phyloP scores from a whole-genome alignment of 2,329 filamentous ascomycete species.

The Talaromyces albobiverticillius region DNA sequence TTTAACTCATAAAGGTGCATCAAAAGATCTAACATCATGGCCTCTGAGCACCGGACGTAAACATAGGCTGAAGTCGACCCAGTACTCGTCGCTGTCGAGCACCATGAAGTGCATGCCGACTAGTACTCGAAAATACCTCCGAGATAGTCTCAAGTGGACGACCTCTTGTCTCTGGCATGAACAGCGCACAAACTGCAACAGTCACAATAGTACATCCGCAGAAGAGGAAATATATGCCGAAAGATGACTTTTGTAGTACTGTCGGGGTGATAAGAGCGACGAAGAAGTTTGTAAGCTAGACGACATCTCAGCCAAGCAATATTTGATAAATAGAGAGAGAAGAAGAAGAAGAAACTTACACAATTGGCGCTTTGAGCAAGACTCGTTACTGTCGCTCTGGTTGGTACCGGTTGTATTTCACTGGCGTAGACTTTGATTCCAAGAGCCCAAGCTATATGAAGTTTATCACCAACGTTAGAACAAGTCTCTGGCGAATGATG shows the following conservation, averaged over 20 bases:
- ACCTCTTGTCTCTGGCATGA: constrained; percentile 53
- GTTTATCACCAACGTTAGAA: too few species aligned
- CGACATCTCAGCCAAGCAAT: too few species aligned
- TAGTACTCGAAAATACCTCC: neutral
- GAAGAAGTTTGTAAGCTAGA: constrained; percentile 36
- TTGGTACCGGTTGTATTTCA: constrained; percentile 58
- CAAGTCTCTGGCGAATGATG: neutral
- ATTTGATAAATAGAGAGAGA: too few species aligned
- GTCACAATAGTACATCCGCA: constrained; percentile 39
- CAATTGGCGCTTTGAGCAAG: constrained; percentile 54
- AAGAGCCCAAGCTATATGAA: constrained; percentile 54
- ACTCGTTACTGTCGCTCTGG: constrained; percentile 53
- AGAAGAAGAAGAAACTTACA: constrained; percentile 17
- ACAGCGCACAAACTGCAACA: constrained; percentile 35
- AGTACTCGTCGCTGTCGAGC: too few species aligned
- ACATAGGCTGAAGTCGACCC: too few species aligned
- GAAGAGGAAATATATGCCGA: constrained; percentile 47
- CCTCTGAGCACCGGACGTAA: too few species aligned
- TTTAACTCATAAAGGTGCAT: too few species aligned
- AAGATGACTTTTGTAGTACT: constrained; percentile 41
- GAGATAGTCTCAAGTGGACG: constrained; percentile 49
- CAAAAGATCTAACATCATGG: too few species aligned
- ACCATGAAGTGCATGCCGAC: too few species aligned
- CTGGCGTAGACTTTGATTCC: constrained; percentile 55
- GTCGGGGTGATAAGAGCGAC: constrained; percentile 46